These are phyloP conservation scores for Adiantum capillusveneris DNA, from an alignment of 75 land plant genomes.

Conservation along the genomic window DNA sequence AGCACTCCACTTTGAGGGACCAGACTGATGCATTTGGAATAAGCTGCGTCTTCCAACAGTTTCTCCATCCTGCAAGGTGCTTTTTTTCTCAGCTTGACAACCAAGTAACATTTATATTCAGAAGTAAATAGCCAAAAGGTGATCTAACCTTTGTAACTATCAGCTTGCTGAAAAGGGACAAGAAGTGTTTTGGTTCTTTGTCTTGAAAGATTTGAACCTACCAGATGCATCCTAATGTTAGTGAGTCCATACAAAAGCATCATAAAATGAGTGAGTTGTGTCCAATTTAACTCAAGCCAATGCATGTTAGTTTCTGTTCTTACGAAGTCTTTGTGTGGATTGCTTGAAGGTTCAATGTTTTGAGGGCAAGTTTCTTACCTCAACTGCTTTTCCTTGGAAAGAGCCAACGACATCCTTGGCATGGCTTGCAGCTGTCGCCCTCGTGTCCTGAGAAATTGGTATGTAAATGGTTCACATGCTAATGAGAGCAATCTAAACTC, in stretches of 20 bases:
- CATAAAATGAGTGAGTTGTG: no score
- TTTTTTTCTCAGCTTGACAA: neutral
- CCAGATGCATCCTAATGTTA: neutral
- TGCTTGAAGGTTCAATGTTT: neutral
- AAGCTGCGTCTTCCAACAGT: neutral
- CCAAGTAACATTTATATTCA: neutral
- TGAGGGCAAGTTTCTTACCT: conserved; percentile 28
- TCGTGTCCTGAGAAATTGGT: conserved; percentile 48
- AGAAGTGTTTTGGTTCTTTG: conserved; percentile 59
- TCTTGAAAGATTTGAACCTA: conserved; percentile 59
- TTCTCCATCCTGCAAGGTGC: neutral
- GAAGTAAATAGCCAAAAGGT: no score
- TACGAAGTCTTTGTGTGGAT: no score
- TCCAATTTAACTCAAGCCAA: no score
- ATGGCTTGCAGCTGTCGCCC: conserved; percentile 40
- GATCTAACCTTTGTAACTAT: conserved; percentile 41
- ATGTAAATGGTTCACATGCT: neutral
- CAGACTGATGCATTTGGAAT: neutral
- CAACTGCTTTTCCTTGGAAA: conserved; percentile 56
- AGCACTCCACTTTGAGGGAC: conserved; percentile 1
- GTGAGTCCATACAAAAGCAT: no score
- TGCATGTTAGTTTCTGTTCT: no score
- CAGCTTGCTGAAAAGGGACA: conserved; percentile 52
- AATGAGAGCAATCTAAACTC: neutral
- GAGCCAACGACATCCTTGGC: conserved; percentile 56